Percentiles rank a stretch among this genome's conserved stretches.
Evolutionary conservation across 345 rosid genomes (phyloP).

Genomic region (Cardamine resedifolia): DNA sequence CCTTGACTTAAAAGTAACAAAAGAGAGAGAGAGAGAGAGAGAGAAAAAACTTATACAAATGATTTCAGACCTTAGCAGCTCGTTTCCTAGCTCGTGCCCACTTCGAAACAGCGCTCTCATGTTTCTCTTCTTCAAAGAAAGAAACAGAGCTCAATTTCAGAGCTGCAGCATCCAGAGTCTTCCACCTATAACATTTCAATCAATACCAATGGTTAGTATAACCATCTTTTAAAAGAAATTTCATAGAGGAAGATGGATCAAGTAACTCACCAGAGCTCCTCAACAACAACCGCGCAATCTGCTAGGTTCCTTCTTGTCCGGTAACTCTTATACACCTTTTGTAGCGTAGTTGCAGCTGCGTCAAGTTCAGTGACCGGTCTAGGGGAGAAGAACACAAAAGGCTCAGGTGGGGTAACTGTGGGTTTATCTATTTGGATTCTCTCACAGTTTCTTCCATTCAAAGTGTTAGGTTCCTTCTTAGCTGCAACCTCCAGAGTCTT

Average conservation of each 20-base stretch:
- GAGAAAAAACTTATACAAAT: not conserved
- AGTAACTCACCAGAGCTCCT: slow-evolving; percentile 65
- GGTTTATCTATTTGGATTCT: slow-evolving; percentile 46
- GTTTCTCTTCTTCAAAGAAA: slow-evolving; percentile 57
- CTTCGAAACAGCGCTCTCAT: slow-evolving; percentile 56
- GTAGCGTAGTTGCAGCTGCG: slow-evolving; percentile 76
- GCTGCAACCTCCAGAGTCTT: slow-evolving; percentile 59
- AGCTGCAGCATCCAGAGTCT: slow-evolving; percentile 59
- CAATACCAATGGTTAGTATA: slow-evolving; percentile 2
- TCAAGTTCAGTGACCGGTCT: slow-evolving; percentile 59
- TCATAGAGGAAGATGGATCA: slow-evolving; percentile 1
- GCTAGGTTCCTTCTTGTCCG: slow-evolving; percentile 83
- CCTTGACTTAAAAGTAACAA: not conserved
- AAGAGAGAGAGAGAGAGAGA: too few species aligned
- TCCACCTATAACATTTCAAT: slow-evolving; percentile 51
- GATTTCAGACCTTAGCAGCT: slow-evolving; percentile 61
- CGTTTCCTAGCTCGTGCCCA: slow-evolving; percentile 64
- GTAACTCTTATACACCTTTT: slow-evolving; percentile 89
- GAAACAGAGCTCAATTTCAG: slow-evolving; percentile 53
- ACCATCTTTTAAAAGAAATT: not conserved
- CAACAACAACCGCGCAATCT: slow-evolving; percentile 67
- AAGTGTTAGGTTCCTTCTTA: slow-evolving; percentile 1
- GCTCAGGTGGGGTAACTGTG: slow-evolving; percentile 44
- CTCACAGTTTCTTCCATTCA: slow-evolving; percentile 35
- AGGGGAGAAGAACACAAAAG: slow-evolving; percentile 53